Evolutionary conservation across 169 alveolate species (phyloP), one percentile per base, ranked within the genome.

Genomic region (Plasmodium adleri): DNA sequence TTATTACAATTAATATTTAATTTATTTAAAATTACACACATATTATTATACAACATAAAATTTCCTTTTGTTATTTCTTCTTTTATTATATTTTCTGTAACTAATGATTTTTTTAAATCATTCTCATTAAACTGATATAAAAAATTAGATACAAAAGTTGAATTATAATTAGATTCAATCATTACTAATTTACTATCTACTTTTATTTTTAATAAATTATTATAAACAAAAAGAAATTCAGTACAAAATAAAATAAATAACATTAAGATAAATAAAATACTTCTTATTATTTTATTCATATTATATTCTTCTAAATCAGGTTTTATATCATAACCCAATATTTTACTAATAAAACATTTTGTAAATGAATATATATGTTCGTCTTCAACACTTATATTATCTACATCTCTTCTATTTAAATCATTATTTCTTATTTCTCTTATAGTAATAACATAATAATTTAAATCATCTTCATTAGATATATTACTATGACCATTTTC

Each of bases 321-420:
- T 67, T 62, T 72, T 59, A 86, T 72, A 39, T 86, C 87, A 86
- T 86, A 86, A 24, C 92, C 92, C 15, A 86, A 56, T 43, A 72
- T 15, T 39, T 72, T 72, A 20, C 92, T 32, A 12, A 86, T 47
- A 71, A 86, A 52, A 66, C 91, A 56, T 67, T 63, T 68, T 73
- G 68, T 66, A 70, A 26, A 56, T 32, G 60, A 83, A 54, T 24
- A 5, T 43, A 43, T 9, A 17, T 62, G 15, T 39, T 68, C 75
- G 13, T 28, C 70, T 10, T 60, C 20, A 59, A 59, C 74, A 74
- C 22, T 62, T 22, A 15, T 74, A 32, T 32, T 67, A 15, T 45
- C 88, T 13, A 28, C 26, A 17, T 43, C 28, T 22, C 59, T 68
- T 54, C 67, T 76, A 70, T 71, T 78, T 74, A 17, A 49, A 59